Evolutionary conservation across 257 asterid genomes (phyloP), one percentile per base, ranked within the genome.

Genomic region (Fraxinus quadrangulata): DNA sequence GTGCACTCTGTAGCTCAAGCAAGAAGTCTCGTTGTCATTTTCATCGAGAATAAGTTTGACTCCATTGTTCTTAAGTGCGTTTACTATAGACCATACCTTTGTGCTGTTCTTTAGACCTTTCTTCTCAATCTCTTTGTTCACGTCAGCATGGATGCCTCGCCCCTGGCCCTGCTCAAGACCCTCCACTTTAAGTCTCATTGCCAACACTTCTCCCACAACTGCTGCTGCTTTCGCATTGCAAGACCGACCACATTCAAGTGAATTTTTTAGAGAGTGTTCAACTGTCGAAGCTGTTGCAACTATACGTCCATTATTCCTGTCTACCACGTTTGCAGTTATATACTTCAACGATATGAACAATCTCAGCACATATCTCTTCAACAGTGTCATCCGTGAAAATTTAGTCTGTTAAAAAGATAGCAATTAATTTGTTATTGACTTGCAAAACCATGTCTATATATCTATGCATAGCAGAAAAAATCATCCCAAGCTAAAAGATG

Each of bases 171-270:
- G 91, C 71, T 92, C 96, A 56, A 93, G 94, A 17, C 94, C 98
- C 74, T 92, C 98, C 26, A 90, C 95, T 75, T 87, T 86, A 69
- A 94, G 91, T 61, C 98, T 85, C 96, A 88, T 92, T 2, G 97
- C 98, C 80, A 94, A 84, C 37, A 92, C 97, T 79, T 94, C 98
- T 49, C 97, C 98, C 45, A 94, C 97, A 33, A 89, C 85, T 5
- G 91, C 84, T 37, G 98, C 97, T 0, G 98, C 97, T 79, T 92
- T 94, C 2, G 97, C 97, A 16, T 92, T 94, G 88, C 97, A 92
- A 61, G 90, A 77, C 39, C 96, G 90, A 8, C 98, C 94, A 61
- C 97, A 92, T 81, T 92, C 98, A 16, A 92, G 81, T 2, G 93
- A 84, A 56, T 77, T 83, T 74, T 90, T 94, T 28, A 94, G 86